These are phyloP conservation scores for Stentor roeselii DNA, from an alignment of 73 alveolate species.

Conservation along the genomic window DNA sequence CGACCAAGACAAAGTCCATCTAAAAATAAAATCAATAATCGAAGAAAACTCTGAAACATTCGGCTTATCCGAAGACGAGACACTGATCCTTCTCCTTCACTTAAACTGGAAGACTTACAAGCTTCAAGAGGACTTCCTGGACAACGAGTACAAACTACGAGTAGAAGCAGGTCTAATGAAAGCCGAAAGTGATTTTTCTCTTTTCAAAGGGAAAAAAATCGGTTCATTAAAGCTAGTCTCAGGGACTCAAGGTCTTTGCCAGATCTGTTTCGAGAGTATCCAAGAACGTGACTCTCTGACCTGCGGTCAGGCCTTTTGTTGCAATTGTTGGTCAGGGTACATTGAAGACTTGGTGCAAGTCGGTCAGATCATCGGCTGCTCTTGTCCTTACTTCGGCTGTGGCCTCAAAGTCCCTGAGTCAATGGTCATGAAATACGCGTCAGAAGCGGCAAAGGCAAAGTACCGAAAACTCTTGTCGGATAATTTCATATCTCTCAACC, in stretches of 20 bases:
- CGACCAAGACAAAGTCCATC: not conserved
- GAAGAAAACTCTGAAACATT: slow-evolving; percentile 24
- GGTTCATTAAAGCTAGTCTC: slow-evolving; percentile 12
- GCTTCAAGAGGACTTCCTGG: slow-evolving; percentile 52
- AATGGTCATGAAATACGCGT: not conserved
- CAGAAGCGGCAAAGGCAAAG: slow-evolving; percentile 2
- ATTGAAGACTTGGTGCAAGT: slow-evolving; percentile 35
- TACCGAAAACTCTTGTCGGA: slow-evolving; percentile 42
- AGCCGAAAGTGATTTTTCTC: not conserved
- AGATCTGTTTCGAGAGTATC: not conserved
- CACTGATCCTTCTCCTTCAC: slow-evolving; percentile 14
- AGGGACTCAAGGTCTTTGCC: slow-evolving; percentile 22
- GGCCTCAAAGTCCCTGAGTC: not conserved
- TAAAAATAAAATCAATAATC: not conserved
- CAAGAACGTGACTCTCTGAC: slow-evolving; percentile 29
- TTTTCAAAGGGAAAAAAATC: not conserved
- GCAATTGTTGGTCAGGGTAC: slow-evolving; percentile 44
- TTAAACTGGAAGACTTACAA: slow-evolving; percentile 30
- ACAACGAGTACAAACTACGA: slow-evolving; percentile 32
- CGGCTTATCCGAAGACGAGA: slow-evolving; percentile 25
- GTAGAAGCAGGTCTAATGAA: slow-evolving; percentile 32
- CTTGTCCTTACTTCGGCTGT: not conserved
- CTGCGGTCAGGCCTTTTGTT: slow-evolving; percentile 64
- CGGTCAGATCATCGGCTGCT: slow-evolving; percentile 17
- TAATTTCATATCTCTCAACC: slow-evolving; percentile 45